Conservation (phyloP, 768 basidiomycete genomes). For the Suillus ampliporus region DNA sequence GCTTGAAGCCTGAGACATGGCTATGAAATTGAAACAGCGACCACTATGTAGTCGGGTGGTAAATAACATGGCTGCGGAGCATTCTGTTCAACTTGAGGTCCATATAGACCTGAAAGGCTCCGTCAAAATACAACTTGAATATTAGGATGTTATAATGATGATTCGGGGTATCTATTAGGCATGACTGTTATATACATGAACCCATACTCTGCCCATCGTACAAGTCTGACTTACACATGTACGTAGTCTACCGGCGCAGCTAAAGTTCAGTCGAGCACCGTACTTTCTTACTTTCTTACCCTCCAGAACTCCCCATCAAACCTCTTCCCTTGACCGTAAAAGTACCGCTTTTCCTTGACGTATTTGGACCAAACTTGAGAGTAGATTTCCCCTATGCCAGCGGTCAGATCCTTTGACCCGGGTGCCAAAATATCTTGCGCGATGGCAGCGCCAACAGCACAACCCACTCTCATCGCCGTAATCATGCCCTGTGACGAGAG, state of each 20-base stretch:
- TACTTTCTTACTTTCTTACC: not conserved
- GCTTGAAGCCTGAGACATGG: too few relatives aligned
- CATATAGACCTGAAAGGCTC: too few relatives aligned
- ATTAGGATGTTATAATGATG: too few relatives aligned
- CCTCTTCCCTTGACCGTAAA: slow-evolving; percentile 10
- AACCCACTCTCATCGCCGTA: slow-evolving; percentile 39
- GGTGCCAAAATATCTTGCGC: slow-evolving; percentile 2
- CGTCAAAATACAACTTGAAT: too few relatives aligned
- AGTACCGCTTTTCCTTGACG: slow-evolving; percentile 6
- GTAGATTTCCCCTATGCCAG: slow-evolving; percentile 8
- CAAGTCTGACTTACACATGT: not conserved
- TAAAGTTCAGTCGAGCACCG: not conserved
- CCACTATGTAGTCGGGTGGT: too few relatives aligned
- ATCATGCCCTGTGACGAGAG: slow-evolving; percentile 48
- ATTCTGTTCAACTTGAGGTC: too few relatives aligned
- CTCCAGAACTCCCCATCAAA: slow-evolving; percentile 12
- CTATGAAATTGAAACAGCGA: too few relatives aligned
- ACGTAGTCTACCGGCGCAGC: not conserved
- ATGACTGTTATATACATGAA: not conserved
- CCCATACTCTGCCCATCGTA: not conserved
- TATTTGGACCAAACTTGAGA: slow-evolving; percentile 14
- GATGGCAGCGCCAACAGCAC: slow-evolving; percentile 26
- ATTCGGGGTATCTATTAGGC: too few relatives aligned
- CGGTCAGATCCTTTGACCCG: not conserved
- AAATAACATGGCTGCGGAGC: too few relatives aligned